Evolutionary conservation across 345 rosid genomes (phyloP).

Genomic region (Populus pruinosa): DNA sequence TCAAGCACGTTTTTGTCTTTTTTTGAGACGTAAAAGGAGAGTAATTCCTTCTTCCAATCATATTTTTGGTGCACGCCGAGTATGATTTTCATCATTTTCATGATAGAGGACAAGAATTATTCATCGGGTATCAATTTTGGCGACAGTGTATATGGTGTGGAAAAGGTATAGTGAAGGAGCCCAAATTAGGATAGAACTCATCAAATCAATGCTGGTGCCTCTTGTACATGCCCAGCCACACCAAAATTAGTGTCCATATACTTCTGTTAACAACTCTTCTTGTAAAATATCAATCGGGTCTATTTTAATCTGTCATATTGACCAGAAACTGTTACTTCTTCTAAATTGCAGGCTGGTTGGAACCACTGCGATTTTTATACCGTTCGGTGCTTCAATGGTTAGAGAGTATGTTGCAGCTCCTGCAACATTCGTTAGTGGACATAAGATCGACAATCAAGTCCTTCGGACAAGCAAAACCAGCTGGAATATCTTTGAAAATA

Average conservation of each 20-base stretch:
- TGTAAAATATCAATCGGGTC: neutral
- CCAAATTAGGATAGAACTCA: neutral
- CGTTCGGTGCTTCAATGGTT: neutral
- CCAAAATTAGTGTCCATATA: neutral
- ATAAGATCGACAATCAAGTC: constrained; percentile 44
- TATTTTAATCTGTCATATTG: neutral
- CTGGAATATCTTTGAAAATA: constrained; percentile 39
- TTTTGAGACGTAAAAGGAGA: neutral
- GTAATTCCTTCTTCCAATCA: neutral
- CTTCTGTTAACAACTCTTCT: neutral
- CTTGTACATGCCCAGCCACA: neutral
- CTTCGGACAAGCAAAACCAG: constrained; percentile 47
- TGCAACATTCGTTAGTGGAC: constrained; percentile 60
- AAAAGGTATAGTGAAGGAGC: constrained; percentile 1
- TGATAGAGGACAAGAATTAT: neutral
- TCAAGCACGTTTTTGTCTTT: neutral
- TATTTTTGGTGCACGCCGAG: neutral
- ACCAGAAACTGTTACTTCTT: neutral
- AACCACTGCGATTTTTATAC: neutral
- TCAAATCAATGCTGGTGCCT: neutral
- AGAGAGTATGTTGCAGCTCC: constrained; percentile 35
- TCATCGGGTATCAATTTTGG: neutral
- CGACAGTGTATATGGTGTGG: neutral
- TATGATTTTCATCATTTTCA: neutral
- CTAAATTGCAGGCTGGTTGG: neutral